A percentile compares a stretch with the other conserved stretches of the same genome.
These are phyloP conservation scores for Neurospora crassa DNA, from an alignment of 2,329 filamentous ascomycete species.

Conservation along the genomic window DNA sequence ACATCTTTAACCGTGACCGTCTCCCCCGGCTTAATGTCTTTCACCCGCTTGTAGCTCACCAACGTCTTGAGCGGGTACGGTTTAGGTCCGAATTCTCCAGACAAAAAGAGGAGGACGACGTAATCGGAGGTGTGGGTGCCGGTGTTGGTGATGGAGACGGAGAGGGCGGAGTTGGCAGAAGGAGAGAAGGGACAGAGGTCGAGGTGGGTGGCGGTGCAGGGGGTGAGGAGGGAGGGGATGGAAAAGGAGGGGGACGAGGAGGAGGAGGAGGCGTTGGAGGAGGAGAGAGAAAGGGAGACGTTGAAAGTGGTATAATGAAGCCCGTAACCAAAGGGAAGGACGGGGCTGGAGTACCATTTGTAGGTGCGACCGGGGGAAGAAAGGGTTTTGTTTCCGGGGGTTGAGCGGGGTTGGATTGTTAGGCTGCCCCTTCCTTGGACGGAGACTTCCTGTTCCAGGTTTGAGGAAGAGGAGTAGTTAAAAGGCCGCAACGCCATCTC, in stretches of 20 bases:
- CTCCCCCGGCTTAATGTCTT: conserved; percentile 26
- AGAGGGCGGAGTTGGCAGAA: neutral
- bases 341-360: conserved; percentile 42
- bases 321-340: conserved; percentile 45
- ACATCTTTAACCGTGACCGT: conserved; percentile 23
- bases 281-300: conserved; percentile 9
- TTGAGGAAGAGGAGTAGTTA: neutral
- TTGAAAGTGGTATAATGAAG: conserved; percentile 49
- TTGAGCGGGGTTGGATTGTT: conserved; percentile 4
- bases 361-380: conserved; percentile 43
- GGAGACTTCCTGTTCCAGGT: too few species aligned
- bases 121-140: conserved; percentile 40
- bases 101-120: conserved; percentile 40
- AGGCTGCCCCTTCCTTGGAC: neutral
- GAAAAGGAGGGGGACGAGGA: neutral
- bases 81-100: conserved; percentile 33
- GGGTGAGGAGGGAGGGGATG: neutral
- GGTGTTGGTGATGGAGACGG: conserved; percentile 37
- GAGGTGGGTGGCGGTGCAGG: conserved; percentile 19
- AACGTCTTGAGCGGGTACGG: conserved; percentile 45
- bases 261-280: neutral
- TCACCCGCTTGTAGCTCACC: conserved; percentile 38
- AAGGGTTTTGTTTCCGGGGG: conserved; percentile 14
- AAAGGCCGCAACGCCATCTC: conserved; percentile 43
- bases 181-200: conserved; percentile 34